A percentile compares a stretch with the other conserved stretches of the same genome.
Evolutionary conservation across 331 rosid species (phyloP).

Genomic region (Erythrophleum ivorense): DNA sequence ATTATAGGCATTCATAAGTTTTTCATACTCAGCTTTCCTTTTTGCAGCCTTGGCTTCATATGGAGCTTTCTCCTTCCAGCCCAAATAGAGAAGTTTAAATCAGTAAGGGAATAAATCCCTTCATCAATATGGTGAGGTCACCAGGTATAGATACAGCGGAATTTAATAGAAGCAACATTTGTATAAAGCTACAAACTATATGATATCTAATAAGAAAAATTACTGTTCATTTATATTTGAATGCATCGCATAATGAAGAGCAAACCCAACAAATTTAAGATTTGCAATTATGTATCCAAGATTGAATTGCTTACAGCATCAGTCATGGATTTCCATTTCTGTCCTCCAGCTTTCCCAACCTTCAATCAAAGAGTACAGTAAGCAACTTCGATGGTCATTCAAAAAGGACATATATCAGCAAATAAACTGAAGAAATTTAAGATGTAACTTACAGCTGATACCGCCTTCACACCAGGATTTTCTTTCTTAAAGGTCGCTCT

Average conservation of each 20-base stretch:
- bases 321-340: conserved; percentile 81
- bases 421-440: conserved; percentile 5
- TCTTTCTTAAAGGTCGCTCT: conserved; percentile 80
- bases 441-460: conserved; percentile 68
- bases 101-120: conserved; percentile 18
- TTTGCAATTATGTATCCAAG: conserved; percentile 20
- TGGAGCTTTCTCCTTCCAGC: conserved; percentile 80
- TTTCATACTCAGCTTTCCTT: conserved; percentile 73
- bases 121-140: background rate
- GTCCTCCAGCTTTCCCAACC: conserved; percentile 99
- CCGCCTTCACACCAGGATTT: conserved; percentile 78
- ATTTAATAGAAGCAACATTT: background rate
- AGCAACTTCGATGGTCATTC: conserved; percentile 17
- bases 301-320: conserved; percentile 57
- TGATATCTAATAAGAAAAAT: background rate
- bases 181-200: background rate
- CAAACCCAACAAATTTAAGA: background rate
- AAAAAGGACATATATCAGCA: background rate
- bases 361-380: conserved; percentile 42
- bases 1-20: conserved; percentile 64
- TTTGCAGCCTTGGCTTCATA: conserved; percentile 87
- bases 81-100: conserved; percentile 29
- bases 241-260: conserved; percentile 1
- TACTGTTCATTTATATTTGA: background rate
- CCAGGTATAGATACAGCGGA: background rate